Evolutionary conservation across 257 asterid species (phyloP), one percentile per base, ranked within the genome.

Genomic region (Nicotiana sylvestris): DNA sequence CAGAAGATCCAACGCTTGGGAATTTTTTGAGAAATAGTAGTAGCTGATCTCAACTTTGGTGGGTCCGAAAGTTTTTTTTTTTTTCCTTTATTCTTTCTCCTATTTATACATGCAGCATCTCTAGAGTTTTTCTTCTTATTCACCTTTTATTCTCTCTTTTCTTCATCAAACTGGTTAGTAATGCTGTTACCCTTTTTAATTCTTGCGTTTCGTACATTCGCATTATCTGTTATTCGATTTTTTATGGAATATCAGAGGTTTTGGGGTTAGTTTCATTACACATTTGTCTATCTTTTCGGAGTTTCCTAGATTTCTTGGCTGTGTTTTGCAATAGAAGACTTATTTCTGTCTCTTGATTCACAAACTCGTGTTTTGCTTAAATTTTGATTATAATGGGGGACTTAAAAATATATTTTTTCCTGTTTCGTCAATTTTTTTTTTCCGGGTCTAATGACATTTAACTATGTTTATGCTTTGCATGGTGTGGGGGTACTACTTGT

Each of bases 131-230:
- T 65, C 33, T 82, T 33, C 56, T 72, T 61, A 3, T 39, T 66
- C 43, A n/a, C 58, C 56, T n/a, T 77, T 17, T 17, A 17, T 33
- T 13, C 29, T n/a, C 68, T 69, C 33, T 58, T 55, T 60, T 66
- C 83, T n/a, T 86, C 78, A 2, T 58, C 62, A 74, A 53, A 76
- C 32, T 46, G 85, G 89, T 86, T 17, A 83, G 87, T 1, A 29
- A 15, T 64, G 33, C 60, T 81, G 2, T 66, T 85, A 37, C 32
- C 15, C 33, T 13, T 9, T 33, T 72, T 16, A 4, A 32, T 58
- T 43, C 0, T 55, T 67, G 6, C 18, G 9, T 27, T 46, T 6
- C 51, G 2, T 15, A 25, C 18, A 27, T 30, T 81, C 58, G 46
- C 6, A 43, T 21, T 21, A 70, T 70, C 46, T 11, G 58, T 43